Conservation (phyloP, 1,284 basidiomycete species). For the Moniliella sp. region DNA sequence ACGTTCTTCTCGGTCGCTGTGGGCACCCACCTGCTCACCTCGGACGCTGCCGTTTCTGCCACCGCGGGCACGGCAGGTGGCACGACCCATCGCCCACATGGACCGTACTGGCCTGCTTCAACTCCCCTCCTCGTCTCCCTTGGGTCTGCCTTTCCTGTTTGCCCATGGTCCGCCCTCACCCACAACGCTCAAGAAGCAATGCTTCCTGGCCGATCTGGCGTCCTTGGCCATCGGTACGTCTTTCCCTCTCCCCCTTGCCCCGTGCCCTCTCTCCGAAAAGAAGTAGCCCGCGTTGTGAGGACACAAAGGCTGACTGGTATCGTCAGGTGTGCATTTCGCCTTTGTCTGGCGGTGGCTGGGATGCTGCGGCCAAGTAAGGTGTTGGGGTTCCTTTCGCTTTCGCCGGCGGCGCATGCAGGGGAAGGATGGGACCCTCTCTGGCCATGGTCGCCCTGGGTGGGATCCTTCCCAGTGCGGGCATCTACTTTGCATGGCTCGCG, state of each 20-base stretch:
- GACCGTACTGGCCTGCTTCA: conserved; percentile 14
- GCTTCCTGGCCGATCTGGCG: too few relatives aligned
- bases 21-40: conserved; percentile 11
- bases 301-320: too few relatives aligned
- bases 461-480: conserved; percentile 36
- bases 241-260: too few relatives aligned
- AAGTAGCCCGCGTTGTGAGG: too few relatives aligned
- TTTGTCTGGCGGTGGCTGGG: conserved; percentile 26
- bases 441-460: conserved; percentile 37
- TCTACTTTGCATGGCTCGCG: conserved; percentile 18
- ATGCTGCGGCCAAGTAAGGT: conserved; percentile 27
- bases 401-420: conserved; percentile 2
- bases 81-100: too few relatives aligned
- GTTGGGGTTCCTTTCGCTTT: conserved; percentile 13
- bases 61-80: conserved; percentile 5
- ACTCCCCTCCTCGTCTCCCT: too few relatives aligned
- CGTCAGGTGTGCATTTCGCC: conserved; percentile 23
- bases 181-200: too few relatives aligned
- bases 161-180: too few relatives aligned
- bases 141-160: too few relatives aligned
- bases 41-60: too few relatives aligned
- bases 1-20: conserved; percentile 28
- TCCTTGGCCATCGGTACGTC: too few relatives aligned
- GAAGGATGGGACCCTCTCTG: conserved; percentile 36
- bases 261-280: too few relatives aligned